Percentiles rank a stretch among this genome's conserved stretches.
These are phyloP conservation scores for Claviceps cyperi DNA, from an alignment of 2,329 filamentous ascomycete species.

Conservation along the genomic window DNA sequence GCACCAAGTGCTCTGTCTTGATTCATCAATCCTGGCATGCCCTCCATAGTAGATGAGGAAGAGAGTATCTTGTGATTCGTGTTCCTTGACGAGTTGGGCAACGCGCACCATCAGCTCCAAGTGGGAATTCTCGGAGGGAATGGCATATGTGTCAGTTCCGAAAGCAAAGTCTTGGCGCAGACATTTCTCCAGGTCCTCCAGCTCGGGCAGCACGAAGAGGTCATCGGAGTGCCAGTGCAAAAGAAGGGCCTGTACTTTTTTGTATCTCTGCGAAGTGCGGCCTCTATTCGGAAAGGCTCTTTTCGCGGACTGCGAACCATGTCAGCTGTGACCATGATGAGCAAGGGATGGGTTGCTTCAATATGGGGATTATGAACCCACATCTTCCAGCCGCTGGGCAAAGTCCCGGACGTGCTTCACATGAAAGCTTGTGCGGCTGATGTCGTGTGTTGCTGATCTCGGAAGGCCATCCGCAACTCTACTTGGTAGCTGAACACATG, in stretches of 20 bases:
- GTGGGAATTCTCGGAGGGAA: conserved; percentile 43
- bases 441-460: conserved; percentile 37
- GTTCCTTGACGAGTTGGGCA: conserved; percentile 40
- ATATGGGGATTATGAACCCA: conserved; percentile 17
- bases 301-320: conserved; percentile 30
- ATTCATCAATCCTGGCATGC: conserved; percentile 44
- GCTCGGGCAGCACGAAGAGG: conserved; percentile 41
- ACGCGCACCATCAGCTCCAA: conserved; percentile 43
- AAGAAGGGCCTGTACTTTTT: conserved; percentile 38
- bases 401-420: conserved; percentile 41
- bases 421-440: conserved; percentile 42
- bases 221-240: conserved; percentile 45
- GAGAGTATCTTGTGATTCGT: conserved; percentile 39
- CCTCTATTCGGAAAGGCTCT: conserved; percentile 43
- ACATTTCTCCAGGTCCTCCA: conserved; percentile 41
- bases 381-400: conserved; percentile 39
- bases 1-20: conserved; percentile 46
- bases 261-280: conserved; percentile 37
- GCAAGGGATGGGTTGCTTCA: background rate
- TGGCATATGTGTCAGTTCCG: conserved; percentile 42
- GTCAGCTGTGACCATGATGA: background rate
- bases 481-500: background rate
- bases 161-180: conserved; percentile 40
- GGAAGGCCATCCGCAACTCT: conserved; percentile 13
- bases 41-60: conserved; percentile 46